Evolutionary conservation across 2,329 filamentous ascomycete species (phyloP), one percentile per base, ranked within the genome.

Genomic region (Bipolaris oryzae): DNA sequence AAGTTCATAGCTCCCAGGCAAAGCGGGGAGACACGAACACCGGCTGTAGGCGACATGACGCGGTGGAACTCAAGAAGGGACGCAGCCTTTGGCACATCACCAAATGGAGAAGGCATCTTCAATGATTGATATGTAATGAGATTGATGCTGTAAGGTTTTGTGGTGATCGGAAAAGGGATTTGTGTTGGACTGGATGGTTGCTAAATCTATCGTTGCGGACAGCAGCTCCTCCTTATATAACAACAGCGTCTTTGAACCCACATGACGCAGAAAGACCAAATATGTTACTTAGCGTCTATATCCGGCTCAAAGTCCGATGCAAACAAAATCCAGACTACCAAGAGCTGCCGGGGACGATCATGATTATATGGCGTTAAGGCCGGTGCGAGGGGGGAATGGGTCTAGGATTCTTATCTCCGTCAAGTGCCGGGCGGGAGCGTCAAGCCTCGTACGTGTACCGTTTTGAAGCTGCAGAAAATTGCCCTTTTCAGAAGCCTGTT

Each of bases 1-100:
- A 85, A 83, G 66, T 81, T 84, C 82, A 84, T 84, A 0, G 78
- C 77, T 20, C 82, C 83, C 1, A 85, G 74, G 51, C 82, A 84
- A 67, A 85, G 69, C 33, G 83, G 82, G 21, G 78, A 82, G 15
- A 85, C 83, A 44, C 80, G 78, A 13, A 85, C 76, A 16, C 78
- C 80, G 0, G 82, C 83, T 0, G 77, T 78, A 6, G 82, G 80
- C 3, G 82, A 78, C 5, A 85, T 77, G 15, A 84, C 73, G 18
- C 82, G 78, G 66, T 85, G 82, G 63, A 78, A 80, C 38, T 81
- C 83, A 46, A 85, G 76, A 5, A 78, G 71, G 51, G 71, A 78
- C 50, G 71, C 72, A 3, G 74, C 62, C 42, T 68, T 58, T 1
- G 68, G 68, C 3, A 53, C 33, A 15, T 56, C 52, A 44, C 68